Conservation (phyloP, 2,329 filamentous ascomycete genomes). For the Aureobasidium melanogenum region DNA sequence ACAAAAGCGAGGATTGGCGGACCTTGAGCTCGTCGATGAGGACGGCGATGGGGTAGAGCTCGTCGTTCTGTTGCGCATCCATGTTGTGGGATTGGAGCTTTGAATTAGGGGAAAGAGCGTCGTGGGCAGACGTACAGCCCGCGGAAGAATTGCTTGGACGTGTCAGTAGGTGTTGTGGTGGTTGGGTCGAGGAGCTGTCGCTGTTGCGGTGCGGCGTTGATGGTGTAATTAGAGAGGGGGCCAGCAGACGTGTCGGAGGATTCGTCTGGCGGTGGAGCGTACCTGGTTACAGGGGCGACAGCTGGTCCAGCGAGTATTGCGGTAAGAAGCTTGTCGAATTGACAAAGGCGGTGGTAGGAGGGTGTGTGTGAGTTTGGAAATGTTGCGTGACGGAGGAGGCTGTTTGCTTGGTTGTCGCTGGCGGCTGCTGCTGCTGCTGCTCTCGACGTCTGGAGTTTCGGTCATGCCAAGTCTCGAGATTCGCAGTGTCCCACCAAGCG, state of each 20-base stretch:
- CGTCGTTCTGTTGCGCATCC: conserved; percentile 90
- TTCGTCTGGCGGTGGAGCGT: background rate
- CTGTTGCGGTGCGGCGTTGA: conserved; percentile 13
- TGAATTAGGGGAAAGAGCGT: conserved; percentile 11
- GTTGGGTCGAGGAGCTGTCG: background rate
- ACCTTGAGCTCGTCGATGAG: conserved; percentile 99
- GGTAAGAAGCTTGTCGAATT: background rate
- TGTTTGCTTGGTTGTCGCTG: background rate
- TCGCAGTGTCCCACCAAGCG: background rate
- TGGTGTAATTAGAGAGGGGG: conserved; percentile 10
- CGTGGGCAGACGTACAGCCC: conserved; percentile 8
- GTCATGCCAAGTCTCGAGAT: background rate
- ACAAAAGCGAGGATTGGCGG: conserved; percentile 25
- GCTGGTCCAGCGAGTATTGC: background rate
- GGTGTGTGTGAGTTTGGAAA: background rate
- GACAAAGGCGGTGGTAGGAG: background rate
- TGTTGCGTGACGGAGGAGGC: background rate
- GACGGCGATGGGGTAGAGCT: conserved; percentile 99
- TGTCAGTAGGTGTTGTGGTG: background rate
- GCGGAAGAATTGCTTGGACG: background rate
- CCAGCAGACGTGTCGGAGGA: conserved; percentile 4
- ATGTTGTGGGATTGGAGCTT: conserved; percentile 43
- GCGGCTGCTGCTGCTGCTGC: no score
- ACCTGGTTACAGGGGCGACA: background rate
- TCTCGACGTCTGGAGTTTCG: background rate